A percentile compares a stretch with the other conserved stretches of the same genome.
These are phyloP conservation scores for Xylaria cubensis DNA, from an alignment of 495 filamentous ascomycete species.

Conservation along the genomic window DNA sequence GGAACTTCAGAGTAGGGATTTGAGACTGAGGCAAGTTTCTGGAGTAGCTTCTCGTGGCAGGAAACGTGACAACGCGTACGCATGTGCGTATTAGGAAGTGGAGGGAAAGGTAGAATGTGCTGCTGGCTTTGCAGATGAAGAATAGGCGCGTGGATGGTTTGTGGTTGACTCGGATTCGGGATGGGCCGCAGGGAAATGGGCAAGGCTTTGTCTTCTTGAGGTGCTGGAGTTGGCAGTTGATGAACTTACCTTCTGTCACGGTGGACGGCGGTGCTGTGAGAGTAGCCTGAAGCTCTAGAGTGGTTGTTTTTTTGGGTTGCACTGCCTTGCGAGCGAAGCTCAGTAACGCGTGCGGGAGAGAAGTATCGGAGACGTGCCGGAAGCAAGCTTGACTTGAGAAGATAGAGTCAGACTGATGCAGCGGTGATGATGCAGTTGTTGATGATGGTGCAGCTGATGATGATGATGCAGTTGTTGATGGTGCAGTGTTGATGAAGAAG, in stretches of 20 bases:
- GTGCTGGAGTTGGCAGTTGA: neutral
- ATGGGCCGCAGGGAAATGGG: neutral
- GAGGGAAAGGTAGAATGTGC: neutral
- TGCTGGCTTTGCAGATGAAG: neutral
- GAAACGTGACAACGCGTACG: too few relatives aligned
- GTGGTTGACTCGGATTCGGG: neutral
- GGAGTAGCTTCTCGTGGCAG: too few relatives aligned
- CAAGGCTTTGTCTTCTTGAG: neutral
- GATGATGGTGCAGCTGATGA: too few relatives aligned
- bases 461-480: too few relatives aligned
- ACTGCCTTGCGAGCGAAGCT: neutral
- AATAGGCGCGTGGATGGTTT: neutral
- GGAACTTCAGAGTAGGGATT: too few relatives aligned
- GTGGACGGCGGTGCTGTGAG: neutral
- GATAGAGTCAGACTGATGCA: neutral
- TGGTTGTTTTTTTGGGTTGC: neutral
- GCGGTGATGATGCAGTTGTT: neutral
- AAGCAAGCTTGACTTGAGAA: neutral
- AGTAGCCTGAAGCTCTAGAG: neutral
- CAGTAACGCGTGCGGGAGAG: neutral
- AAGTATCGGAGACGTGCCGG: neutral
- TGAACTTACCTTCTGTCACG: neutral
- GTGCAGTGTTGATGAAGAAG: too few relatives aligned
- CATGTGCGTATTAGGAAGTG: neutral
- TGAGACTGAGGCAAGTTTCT: too few relatives aligned